Conservation (phyloP, 2,329 filamentous ascomycete species). For the Venturia pyrina region DNA sequence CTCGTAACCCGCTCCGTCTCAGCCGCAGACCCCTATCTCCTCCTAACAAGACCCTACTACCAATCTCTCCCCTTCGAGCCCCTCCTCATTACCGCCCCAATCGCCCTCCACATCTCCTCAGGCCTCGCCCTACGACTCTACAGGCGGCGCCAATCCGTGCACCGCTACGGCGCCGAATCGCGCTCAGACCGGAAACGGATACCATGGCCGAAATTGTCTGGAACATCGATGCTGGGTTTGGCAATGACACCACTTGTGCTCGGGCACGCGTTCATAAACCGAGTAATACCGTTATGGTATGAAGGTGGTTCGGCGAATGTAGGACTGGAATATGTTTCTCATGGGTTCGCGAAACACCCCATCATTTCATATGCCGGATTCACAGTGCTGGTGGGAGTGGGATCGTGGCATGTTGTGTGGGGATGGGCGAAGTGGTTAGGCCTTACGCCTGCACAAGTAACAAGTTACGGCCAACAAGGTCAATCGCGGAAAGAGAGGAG, state of each 20-base stretch:
- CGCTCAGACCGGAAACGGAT: conserved; percentile 37
- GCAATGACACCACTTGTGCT: conserved; percentile 53
- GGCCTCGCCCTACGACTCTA: conserved; percentile 70
- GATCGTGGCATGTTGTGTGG: conserved; percentile 71
- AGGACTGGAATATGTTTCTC: conserved; percentile 70
- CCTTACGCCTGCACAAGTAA: conserved; percentile 47
- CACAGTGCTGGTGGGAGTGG: conserved; percentile 53
- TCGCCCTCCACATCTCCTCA: conserved; percentile 65
- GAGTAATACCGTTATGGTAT: conserved; percentile 61
- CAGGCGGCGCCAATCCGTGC: conserved; percentile 59
- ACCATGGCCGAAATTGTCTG: conserved; percentile 62
- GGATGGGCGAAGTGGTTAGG: conserved; percentile 77
- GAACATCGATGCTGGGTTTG: conserved; percentile 66
- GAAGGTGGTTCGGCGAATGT: conserved; percentile 84
- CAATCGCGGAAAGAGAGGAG: conserved; percentile 49
- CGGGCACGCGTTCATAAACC: conserved; percentile 66
- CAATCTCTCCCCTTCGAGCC: conserved; percentile 70
- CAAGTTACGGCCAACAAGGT: conserved; percentile 37
- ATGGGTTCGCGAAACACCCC: conserved; percentile 70
- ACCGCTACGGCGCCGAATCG: conserved; percentile 64
- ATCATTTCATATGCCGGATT: conserved; percentile 60
- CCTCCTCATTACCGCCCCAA: conserved; percentile 64
- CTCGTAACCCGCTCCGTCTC: conserved; percentile 62
- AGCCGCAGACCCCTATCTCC: conserved; percentile 72
- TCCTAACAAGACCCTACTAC: conserved; percentile 86